A percentile compares a stretch with the other conserved stretches of the same genome.
phyloP scores from a whole-genome alignment of 1,284 basidiomycete genomes.

The Melanopsichium pennsylvanicum region DNA sequence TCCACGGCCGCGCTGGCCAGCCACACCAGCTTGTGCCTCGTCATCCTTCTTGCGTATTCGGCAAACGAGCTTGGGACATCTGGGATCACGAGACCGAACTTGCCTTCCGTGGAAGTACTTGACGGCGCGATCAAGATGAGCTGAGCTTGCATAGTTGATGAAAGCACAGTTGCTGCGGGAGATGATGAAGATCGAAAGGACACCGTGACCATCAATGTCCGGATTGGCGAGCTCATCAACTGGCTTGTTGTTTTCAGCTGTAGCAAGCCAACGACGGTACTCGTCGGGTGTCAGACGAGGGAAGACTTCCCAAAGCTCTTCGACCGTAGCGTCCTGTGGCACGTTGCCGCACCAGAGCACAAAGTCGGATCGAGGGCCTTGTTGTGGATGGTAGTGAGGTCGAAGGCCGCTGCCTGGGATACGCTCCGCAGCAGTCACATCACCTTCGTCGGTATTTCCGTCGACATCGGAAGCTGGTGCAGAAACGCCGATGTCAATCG shows the following conservation, averaged over 20 bases:
- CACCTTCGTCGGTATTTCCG: slow-evolving; percentile 2
- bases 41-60: slow-evolving; percentile 84
- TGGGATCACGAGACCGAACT: slow-evolving; percentile 74
- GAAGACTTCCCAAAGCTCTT: slow-evolving; percentile 90
- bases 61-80: slow-evolving; percentile 83
- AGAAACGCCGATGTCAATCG: neutral
- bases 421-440: slow-evolving; percentile 15
- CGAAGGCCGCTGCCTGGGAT: slow-evolving; percentile 35
- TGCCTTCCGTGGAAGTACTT: slow-evolving; percentile 75
- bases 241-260: slow-evolving; percentile 13
- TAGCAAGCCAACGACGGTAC: slow-evolving; percentile 16
- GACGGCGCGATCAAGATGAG: slow-evolving; percentile 76
- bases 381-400: slow-evolving; percentile 44
- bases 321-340: slow-evolving; percentile 79
- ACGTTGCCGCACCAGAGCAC: slow-evolving; percentile 96
- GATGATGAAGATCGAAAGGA: slow-evolving; percentile 90
- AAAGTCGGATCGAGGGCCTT: slow-evolving; percentile 79
- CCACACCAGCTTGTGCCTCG: slow-evolving; percentile 86
- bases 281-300: slow-evolving; percentile 40
- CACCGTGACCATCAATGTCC: slow-evolving; percentile 69
- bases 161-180: slow-evolving; percentile 91
- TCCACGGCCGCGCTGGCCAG: slow-evolving; percentile 84
- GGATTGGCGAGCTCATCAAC: neutral
- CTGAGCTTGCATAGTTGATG: slow-evolving; percentile 80
- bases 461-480: slow-evolving; percentile 5